Evolutionary conservation across 768 basidiomycete species (phyloP).

Genomic region (Lactarius deliciosus): DNA sequence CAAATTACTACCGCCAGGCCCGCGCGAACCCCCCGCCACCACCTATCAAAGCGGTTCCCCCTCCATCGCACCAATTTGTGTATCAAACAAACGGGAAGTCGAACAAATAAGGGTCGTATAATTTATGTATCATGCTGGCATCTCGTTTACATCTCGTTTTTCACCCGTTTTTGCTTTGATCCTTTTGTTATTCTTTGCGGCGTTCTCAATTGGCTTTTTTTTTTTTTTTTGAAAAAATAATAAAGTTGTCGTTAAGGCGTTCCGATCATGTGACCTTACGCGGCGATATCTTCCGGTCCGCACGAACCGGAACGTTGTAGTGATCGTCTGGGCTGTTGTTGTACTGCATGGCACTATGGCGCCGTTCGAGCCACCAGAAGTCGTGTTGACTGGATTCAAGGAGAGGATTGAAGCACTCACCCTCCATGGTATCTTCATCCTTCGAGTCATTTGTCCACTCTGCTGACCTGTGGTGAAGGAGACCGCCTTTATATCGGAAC

Average conservation of each 20-base stretch:
- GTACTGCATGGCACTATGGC: conserved; percentile 14
- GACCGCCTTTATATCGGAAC: conserved; percentile 65
- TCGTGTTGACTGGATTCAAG: conserved; percentile 24
- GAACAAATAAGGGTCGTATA: conserved; percentile 10
- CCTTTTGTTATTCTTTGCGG: conserved; percentile 7
- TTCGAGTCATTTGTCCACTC: not conserved
- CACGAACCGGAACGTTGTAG: not conserved
- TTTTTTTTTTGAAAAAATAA: not conserved
- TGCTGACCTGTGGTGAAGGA: conserved; percentile 35
- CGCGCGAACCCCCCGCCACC: conserved; percentile 15
- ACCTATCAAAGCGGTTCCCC: conserved; percentile 17
- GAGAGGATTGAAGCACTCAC: conserved; percentile 26
- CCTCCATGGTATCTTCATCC: conserved; percentile 20
- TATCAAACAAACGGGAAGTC: conserved; percentile 30
- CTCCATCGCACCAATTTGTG: conserved; percentile 26
- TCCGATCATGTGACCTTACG: conserved; percentile 6
- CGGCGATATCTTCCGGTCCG: not conserved
- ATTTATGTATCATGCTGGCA: not conserved
- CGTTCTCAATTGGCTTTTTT: not conserved
- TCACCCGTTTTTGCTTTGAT: conserved; percentile 15
- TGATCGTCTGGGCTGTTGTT: no score
- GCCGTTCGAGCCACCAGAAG: conserved; percentile 26
- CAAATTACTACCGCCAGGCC: conserved; percentile 26
- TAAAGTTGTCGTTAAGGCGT: not conserved
- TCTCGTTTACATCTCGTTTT: conserved; percentile 7